Base-by-base conservation (phyloP, 2,329 filamentous ascomycete genomes). In the Colletotrichum lupini region DNA sequence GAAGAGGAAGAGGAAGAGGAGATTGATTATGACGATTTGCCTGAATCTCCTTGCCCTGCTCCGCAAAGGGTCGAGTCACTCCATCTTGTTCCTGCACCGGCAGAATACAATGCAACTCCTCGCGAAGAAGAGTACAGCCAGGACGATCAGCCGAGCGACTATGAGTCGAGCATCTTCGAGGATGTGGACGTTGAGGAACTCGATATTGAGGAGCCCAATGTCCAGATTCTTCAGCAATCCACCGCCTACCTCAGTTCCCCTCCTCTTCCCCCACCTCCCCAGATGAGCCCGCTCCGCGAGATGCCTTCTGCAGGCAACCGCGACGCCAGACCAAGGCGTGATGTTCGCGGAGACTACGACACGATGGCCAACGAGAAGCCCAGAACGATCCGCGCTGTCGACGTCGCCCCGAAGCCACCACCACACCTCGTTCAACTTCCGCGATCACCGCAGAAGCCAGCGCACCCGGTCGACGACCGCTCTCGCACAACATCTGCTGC, bases 231-330 rank as follows among this genome's bases (percentile, higher is more conserved):
- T 4, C 82, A 85, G 67, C 84, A 87, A 73, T 87, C 85, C 0
- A 77, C 81, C 12, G 81, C 83, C 67, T 77, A 78, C 32, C 71
- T 88, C 86, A 2, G 82, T 82, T 85, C 87, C 2, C 83, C 86
- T 2, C 85, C 87, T 2, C 79, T 88, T 2, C 86, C 87, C 0
- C 80, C 83, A 46, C 85, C 85, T 1, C 87, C 83, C 19, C 86
- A 85, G 60, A 75, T 88, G 60, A 87, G 84, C 60, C 89, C 90
- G 1, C 82, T 92, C 0, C 86, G 86, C 61, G 86, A 89, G 46
- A 67, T 63, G 26, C 24, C 68, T 5, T 67, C 74, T 8, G 74
- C 74, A 2, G 88, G 86, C 3, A 91, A 91, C 76, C 75, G 83
- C 75, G 77, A 75, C 19, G 55, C 53, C 1, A 60, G 67, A 19